Evolutionary conservation across 305 asterid species (phyloP), one percentile per base, ranked within the genome.

Genomic region (Euphrasia arctica): DNA sequence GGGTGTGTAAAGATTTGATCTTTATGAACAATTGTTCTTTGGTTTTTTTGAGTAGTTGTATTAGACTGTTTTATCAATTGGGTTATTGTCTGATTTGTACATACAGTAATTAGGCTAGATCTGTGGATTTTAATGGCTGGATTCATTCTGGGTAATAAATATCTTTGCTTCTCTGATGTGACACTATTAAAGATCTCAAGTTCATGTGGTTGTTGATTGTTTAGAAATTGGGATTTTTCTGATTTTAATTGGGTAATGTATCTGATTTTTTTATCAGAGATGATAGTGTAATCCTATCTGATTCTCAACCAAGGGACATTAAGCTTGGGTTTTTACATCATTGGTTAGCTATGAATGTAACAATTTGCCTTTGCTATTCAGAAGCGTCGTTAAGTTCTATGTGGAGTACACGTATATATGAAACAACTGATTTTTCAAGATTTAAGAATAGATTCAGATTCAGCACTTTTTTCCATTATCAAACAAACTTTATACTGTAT

Each of bases 81-180:
- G 58, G 69, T 49, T 34, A 10, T 57, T 63, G 61, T 55, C 18
- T 25, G 14, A 34, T 47, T 42, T 67, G 54, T 62, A 58, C 41
- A 15, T 67, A 15, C 4, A 41, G 15, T 64, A 13, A 42, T 54
- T 57, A 66, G 15, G 64, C 64, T 25, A 80, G 87, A 83, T 81
- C 87, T 81, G 67, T 66, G 62, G 27, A 22, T 76, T 70, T 76
- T 73, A 54, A 70, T 56, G 65, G 28, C 22, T 66, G 63, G 67
- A 58, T 66, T 62, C 31, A 60, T 70, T 14, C 41, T 14, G 29
- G 63, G 50, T 56, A 22, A 52, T 8, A 36, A 42, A 13, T 52
- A 5, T 32, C 3, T 51, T 39, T 68, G 71, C 55, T 63, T 34
- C n/a, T 59, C 6, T 39, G 43, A 39, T 1, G 43, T 39, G 9